Conservation (phyloP, 148 eudicot species). For the Fagopyrum esculentum region DNA sequence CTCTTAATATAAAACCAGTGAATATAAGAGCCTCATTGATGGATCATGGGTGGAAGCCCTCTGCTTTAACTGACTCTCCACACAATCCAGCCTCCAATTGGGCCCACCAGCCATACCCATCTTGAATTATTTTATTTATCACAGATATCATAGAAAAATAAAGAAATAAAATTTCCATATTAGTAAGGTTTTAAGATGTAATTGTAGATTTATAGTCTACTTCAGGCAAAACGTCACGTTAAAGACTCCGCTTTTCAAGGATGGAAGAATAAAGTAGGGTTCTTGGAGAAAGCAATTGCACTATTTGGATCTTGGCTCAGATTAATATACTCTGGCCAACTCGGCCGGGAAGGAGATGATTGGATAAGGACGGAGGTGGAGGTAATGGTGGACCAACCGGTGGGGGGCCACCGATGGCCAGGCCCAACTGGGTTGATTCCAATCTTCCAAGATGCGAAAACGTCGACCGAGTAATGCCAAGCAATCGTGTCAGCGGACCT, state of each 20-base stretch:
- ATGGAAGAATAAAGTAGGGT: conserved; percentile 8
- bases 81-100: not conserved
- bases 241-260: not conserved
- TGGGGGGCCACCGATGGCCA: not conserved
- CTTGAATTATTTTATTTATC: not conserved
- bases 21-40: conserved; percentile 9
- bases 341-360: not conserved
- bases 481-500: not conserved
- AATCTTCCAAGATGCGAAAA: not conserved
- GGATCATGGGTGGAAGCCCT: conserved; percentile 9
- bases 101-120: conserved; percentile 5
- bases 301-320: not conserved
- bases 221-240: not conserved
- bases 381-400: not conserved
- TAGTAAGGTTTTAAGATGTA: not conserved
- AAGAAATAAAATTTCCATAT: not conserved
- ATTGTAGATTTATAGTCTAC: not conserved
- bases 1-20: not conserved
- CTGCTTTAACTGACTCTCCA: conserved; percentile 6
- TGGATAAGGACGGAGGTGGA: not conserved
- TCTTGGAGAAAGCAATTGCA: conserved; percentile 10
- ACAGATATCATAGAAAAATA: not conserved
- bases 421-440: not conserved
- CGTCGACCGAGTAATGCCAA: not conserved
- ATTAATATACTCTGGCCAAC: not conserved